phyloP scores from a whole-genome alignment of 805 yeast genomes.

The Teunomyces stri region DNA sequence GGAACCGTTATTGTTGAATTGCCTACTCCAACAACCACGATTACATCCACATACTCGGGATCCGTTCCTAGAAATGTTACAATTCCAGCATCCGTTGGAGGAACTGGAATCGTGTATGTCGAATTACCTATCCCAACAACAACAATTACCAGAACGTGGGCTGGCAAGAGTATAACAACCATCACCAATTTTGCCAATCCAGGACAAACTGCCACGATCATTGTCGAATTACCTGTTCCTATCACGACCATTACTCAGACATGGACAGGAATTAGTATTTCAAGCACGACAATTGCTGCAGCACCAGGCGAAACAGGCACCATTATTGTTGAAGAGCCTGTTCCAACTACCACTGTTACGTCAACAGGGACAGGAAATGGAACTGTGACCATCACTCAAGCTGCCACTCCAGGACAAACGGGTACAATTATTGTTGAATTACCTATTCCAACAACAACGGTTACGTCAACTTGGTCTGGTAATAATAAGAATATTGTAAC shows the following conservation, averaged over 20 bases:
- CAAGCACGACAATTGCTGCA: neutral
- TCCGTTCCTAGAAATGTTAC: too few species aligned
- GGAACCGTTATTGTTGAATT: slow-evolving; percentile 13
- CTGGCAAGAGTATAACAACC: too few species aligned
- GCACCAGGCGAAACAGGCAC: slow-evolving; percentile 9
- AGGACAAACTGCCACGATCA: too few species aligned
- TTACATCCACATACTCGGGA: too few species aligned
- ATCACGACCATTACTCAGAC: slow-evolving; percentile 14
- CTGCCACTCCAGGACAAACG: slow-evolving; percentile 11
- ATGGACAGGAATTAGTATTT: slow-evolving; percentile 10
- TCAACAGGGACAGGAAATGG: slow-evolving; percentile 1
- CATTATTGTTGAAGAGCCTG: slow-evolving; percentile 6
- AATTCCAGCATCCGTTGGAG: too few species aligned
- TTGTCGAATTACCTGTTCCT: slow-evolving; percentile 5
- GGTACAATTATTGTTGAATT: slow-evolving; percentile 13
- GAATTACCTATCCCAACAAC: too few species aligned
- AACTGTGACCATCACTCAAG: slow-evolving; percentile 5
- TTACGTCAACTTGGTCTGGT: slow-evolving; percentile 5
- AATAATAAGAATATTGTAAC: too few species aligned
- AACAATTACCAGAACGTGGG: neutral
- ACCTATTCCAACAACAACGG: slow-evolving; percentile 9
- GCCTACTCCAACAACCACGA: slow-evolving; percentile 13
- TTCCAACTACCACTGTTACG: neutral
- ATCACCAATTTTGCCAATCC: too few species aligned
- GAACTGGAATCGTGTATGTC: too few species aligned